A percentile compares a stretch with the other conserved stretches of the same genome.
These are phyloP conservation scores for Candida gigantensis DNA, from an alignment of 1,139 yeast species.

Conservation along the genomic window DNA sequence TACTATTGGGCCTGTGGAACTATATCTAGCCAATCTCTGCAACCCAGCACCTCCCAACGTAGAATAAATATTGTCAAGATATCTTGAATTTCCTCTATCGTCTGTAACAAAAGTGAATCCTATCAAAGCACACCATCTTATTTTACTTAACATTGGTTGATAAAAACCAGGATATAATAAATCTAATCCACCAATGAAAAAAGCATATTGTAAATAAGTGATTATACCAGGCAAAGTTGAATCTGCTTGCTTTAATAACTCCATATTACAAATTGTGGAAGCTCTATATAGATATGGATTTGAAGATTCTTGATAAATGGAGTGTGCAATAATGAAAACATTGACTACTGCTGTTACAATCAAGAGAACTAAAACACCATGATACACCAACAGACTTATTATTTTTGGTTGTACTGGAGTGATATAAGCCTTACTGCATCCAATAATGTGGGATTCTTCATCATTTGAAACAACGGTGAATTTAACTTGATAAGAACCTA, in stretches of 20 bases:
- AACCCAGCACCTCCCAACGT: constrained; percentile 38
- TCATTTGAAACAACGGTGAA: constrained; percentile 43
- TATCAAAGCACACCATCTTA: constrained; percentile 39
- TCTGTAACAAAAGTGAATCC: constrained; percentile 26
- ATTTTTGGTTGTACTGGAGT: constrained; percentile 46
- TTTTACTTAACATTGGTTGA: constrained; percentile 51
- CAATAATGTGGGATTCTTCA: constrained; percentile 36
- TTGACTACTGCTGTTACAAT: constrained; percentile 45
- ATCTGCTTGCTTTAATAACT: constrained; percentile 56
- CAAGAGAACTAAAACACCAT: constrained; percentile 43
- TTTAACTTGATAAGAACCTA: constrained; percentile 45
- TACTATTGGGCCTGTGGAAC: constrained; percentile 24
- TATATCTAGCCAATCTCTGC: constrained; percentile 29
- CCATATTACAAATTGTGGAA: constrained; percentile 61
- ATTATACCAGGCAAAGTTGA: constrained; percentile 55
- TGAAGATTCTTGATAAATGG: constrained; percentile 64
- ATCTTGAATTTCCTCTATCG: no score
- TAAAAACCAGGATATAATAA: constrained; percentile 65
- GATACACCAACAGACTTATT: constrained; percentile 38
- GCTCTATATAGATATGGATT: constrained; percentile 60
- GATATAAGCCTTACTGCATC: constrained; percentile 49
- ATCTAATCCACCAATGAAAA: constrained; percentile 57
- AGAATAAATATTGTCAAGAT: constrained; percentile 34
- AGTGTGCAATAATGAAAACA: constrained; percentile 44
- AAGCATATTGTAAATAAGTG: constrained; percentile 57